Conservation (phyloP, 140 eudicot genomes). For the Bidens hawaiensis region DNA sequence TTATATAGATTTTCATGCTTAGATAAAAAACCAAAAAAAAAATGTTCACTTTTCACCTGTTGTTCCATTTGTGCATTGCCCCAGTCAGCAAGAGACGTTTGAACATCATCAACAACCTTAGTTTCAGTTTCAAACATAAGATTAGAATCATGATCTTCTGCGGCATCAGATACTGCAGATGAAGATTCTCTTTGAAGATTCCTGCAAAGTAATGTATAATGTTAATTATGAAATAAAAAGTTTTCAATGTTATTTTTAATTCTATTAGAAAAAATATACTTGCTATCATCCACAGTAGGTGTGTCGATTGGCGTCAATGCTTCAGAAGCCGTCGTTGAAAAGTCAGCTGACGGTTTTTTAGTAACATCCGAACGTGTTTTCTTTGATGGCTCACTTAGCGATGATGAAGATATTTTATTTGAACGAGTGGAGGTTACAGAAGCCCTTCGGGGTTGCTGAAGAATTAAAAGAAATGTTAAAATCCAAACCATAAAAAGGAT, state of each 20-base stretch:
- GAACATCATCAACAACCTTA: constrained; percentile 37
- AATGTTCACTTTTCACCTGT: constrained; percentile 39
- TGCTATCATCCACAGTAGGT: constrained; percentile 43
- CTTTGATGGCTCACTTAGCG: constrained; percentile 38
- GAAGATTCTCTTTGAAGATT: constrained; percentile 36
- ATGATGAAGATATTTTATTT: constrained; percentile 24
- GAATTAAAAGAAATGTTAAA: constrained; percentile 1
- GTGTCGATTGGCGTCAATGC: constrained; percentile 70
- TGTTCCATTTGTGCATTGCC: constrained; percentile 40
- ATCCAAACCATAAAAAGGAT: background rate
- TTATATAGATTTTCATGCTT: no score
- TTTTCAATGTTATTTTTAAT: background rate
- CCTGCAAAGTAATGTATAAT: constrained; percentile 34
- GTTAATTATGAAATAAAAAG: background rate
- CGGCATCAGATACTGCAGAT: constrained; percentile 37
- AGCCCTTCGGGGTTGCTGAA: constrained; percentile 59
- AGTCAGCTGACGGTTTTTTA: constrained; percentile 33
- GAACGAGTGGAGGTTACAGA: constrained; percentile 26
- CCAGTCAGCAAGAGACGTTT: constrained; percentile 53
- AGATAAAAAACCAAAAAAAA: no score
- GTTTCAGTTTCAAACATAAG: constrained; percentile 43
- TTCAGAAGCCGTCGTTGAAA: constrained; percentile 41
- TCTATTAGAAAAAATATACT: constrained; percentile 31
- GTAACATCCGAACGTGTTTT: constrained; percentile 31
- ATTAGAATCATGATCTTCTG: constrained; percentile 36